Evolutionary conservation across 805 yeast genomes (phyloP).

Genomic region (Hanseniaspora singularis): DNA sequence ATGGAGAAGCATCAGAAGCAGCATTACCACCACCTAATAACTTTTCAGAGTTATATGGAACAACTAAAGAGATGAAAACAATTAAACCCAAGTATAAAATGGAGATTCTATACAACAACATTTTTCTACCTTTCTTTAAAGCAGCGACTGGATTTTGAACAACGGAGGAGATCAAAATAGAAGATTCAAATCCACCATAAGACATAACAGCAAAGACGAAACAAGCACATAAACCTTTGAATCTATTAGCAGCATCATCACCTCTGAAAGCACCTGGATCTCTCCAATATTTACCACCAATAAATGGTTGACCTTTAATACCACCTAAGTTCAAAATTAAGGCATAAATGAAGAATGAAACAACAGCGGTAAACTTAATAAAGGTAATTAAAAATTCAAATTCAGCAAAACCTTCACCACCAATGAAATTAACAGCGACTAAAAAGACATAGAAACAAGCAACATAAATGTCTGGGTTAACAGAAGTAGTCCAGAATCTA

Average conservation of each 20-base stretch:
- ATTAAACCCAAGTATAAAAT: slow-evolving; percentile 42
- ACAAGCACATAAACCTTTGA: slow-evolving; percentile 43
- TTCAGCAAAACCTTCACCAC: slow-evolving; percentile 59
- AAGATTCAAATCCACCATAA: slow-evolving; percentile 50
- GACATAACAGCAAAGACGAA: slow-evolving; percentile 51
- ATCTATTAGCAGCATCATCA: slow-evolving; percentile 31
- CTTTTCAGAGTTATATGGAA: slow-evolving; percentile 38
- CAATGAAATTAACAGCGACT: slow-evolving; percentile 41
- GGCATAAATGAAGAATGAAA: slow-evolving; percentile 47
- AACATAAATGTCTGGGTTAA: slow-evolving; percentile 46
- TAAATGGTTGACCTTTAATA: slow-evolving; percentile 36
- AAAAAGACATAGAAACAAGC: slow-evolving; percentile 43
- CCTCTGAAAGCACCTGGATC: slow-evolving; percentile 44
- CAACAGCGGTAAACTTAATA: slow-evolving; percentile 45
- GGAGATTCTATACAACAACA: slow-evolving; percentile 44
- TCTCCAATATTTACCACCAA: slow-evolving; percentile 51
- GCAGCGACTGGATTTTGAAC: slow-evolving; percentile 37
- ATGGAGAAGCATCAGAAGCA: slow-evolving; percentile 53
- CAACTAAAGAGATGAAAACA: slow-evolving; percentile 46
- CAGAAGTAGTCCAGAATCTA: slow-evolving; percentile 36
- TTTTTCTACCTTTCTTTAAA: slow-evolving; percentile 41
- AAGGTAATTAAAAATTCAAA: slow-evolving; percentile 48
- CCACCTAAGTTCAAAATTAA: slow-evolving; percentile 51
- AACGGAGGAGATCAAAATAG: slow-evolving; percentile 40
- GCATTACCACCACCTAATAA: slow-evolving; percentile 32